A percentile compares a stretch with the other conserved stretches of the same genome.
These are phyloP conservation scores for Pyrus betulifolia DNA, from an alignment of 306 rosid genomes.

Conservation along the genomic window DNA sequence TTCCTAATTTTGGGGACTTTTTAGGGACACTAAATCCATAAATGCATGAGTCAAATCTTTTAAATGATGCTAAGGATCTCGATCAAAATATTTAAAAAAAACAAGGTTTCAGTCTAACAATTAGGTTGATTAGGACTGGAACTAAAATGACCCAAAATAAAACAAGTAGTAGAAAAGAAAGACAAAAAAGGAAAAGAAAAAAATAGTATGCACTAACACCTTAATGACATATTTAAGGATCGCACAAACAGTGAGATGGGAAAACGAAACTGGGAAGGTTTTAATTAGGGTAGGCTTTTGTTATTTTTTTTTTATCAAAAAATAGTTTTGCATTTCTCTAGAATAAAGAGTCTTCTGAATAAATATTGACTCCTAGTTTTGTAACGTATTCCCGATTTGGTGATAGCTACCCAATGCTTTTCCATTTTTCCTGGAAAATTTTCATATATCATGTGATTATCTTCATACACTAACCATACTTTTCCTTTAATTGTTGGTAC, in stretches of 20 bases:
- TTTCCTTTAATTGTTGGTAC: not conserved
- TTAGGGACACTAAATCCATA: too few species aligned
- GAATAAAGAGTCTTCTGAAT: not conserved
- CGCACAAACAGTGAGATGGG: too few species aligned
- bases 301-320: not conserved
- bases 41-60: too few species aligned
- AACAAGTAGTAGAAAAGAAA: too few species aligned
- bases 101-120: too few species aligned
- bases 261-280: not conserved
- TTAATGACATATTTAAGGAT: too few species aligned
- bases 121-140: too few species aligned
- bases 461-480: not conserved
- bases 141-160: too few species aligned
- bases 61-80: too few species aligned
- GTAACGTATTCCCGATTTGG: not conserved
- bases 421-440: not conserved
- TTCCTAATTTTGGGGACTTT: too few species aligned
- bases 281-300: not conserved
- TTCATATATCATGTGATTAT: not conserved
- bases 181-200: too few species aligned
- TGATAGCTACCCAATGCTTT: not conserved
- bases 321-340: not conserved
- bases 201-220: not conserved
- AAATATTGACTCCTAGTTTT: not conserved
- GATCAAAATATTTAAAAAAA: too few species aligned